Base-by-base conservation (phyloP, 306 rosid species). In the Pyrus bretschneideri region DNA sequence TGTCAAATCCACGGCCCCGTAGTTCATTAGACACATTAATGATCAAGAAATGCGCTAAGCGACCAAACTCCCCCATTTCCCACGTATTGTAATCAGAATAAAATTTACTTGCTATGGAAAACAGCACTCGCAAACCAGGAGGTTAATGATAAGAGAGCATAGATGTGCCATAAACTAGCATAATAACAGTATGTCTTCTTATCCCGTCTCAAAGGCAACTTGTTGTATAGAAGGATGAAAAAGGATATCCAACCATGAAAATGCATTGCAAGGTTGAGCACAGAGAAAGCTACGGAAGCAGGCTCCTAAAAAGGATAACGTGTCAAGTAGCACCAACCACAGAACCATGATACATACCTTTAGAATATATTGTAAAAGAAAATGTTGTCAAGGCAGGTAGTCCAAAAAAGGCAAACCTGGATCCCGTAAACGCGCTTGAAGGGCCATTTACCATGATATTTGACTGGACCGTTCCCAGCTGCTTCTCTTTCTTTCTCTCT, bases 371-470 rank as follows among this genome's bases (percentile, higher is more conserved):
- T 12, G 40, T 58, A 61, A 66, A 75, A 55, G 58, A 70, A 83
- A 70, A 66, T 18, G 29, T 60, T 44, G 29, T 71, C 57, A 18
- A 30, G 46, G 64, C 42, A 67, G 27, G 71, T 55, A 46, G 30
- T 81, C 69, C 55, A 22, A 70, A 57, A 57, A 69, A 45, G 31
- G 73, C 93, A 81, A 79, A 90, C 97, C 96, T 92, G 92, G 40
- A 92, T 90, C 71, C 93, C 92, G 68, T 70, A 85, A 40, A 87
- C 76, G 55, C 91, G 91, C 88, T 68, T 65, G 76, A 88, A 86
- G 44, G 96, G 97, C 93, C 96, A 90, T 87, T 90, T 92, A n/a
- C 93, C 93, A 81, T 88, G 89, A 80, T 88, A 90, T 84, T 92
- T 88, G 73, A 88, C 86, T 18, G 91, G 93, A 72, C 35, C 81